phyloP scores from a whole-genome alignment of 352 stramenopile genomes.

The Phytophthora colocasiae region DNA sequence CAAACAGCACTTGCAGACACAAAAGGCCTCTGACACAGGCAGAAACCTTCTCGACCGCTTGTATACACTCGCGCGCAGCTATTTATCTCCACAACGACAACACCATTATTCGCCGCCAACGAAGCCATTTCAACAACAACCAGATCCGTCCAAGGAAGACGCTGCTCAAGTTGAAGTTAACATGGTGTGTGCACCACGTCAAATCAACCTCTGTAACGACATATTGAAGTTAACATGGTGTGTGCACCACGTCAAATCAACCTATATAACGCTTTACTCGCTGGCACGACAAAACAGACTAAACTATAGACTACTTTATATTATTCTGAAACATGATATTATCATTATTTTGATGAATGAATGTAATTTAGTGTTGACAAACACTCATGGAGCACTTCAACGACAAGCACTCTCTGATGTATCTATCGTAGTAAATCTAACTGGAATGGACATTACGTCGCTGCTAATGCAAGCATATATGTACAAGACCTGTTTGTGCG shows the following conservation, averaged over 20 bases:
- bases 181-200: conserved; percentile 30
- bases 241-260: conserved; percentile 37
- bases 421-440: too few relatives aligned
- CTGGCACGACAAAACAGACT: not conserved
- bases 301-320: not conserved
- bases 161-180: conserved; percentile 17
- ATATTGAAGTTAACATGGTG: conserved; percentile 33
- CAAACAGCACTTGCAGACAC: too few relatives aligned
- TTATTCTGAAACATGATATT: not conserved
- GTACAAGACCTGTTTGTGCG: conserved; percentile 69
- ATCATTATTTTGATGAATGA: too few relatives aligned
- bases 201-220: conserved; percentile 24
- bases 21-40: too few relatives aligned
- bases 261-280: conserved; percentile 9
- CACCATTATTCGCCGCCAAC: not conserved
- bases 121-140: not conserved
- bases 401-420: not conserved
- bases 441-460: too few relatives aligned
- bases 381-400: conserved; percentile 9
- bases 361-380: not conserved
- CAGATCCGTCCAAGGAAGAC: conserved; percentile 12
- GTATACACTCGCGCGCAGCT: conserved; percentile 22
- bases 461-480: conserved; percentile 62
- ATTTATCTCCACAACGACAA: conserved; percentile 25
- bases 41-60: not conserved